phyloP scores from a whole-genome alignment of 805 yeast species.

The Myxozyma udenii region DNA sequence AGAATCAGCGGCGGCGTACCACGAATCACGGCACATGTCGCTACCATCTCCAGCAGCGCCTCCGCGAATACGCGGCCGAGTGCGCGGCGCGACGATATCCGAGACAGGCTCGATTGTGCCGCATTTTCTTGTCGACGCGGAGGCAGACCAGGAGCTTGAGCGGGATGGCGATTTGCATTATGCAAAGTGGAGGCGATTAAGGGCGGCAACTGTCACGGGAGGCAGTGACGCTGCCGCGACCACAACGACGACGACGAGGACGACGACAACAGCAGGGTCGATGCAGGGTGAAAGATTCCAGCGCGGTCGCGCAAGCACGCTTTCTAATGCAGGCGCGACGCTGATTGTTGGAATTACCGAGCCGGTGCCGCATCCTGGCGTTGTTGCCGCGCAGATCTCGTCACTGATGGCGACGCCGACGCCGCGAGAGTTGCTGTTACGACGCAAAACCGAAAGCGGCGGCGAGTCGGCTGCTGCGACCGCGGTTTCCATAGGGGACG shows the following conservation, averaged over 20 bases:
- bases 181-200: neutral
- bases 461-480: neutral
- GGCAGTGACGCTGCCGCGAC: too few species aligned
- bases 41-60: too few species aligned
- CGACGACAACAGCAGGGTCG: too few species aligned
- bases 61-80: too few species aligned
- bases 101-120: neutral
- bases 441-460: constrained; percentile 1
- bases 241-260: too few species aligned
- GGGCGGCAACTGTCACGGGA: neutral
- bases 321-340: constrained; percentile 14
- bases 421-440: constrained; percentile 10
- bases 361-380: constrained; percentile 24
- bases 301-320: constrained; percentile 4
- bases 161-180: neutral
- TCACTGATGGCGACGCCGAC: constrained; percentile 16
- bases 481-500: too few species aligned
- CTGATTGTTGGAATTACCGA: constrained; percentile 17
- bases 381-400: constrained; percentile 23
- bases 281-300: too few species aligned
- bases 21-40: too few species aligned
- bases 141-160: neutral
- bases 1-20: too few species aligned
- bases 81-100: neutral
- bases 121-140: neutral